Evolutionary conservation across 225 moss, liverwort and hornwort species (phyloP).

Genomic region (Sphagnum tenellum): DNA sequence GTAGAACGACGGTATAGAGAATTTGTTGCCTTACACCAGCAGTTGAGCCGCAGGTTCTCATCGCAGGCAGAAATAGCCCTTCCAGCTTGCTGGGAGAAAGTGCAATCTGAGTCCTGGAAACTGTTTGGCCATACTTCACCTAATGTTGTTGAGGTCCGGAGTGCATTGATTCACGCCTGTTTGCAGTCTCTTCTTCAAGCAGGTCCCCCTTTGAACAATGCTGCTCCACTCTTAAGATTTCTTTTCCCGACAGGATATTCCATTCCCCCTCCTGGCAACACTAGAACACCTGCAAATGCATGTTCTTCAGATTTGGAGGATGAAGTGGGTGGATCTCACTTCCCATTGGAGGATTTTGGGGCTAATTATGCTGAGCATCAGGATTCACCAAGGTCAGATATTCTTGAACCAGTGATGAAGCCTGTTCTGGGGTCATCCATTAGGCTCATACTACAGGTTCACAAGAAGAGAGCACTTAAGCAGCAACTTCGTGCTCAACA

Average conservation of each 20-base stretch:
- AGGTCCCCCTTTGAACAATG: slow-evolving; percentile 72
- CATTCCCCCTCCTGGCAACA: slow-evolving; percentile 24
- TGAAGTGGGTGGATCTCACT: slow-evolving; percentile 20
- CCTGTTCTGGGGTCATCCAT: slow-evolving; percentile 85
- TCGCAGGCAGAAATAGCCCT: slow-evolving; percentile 38
- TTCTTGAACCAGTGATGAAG: slow-evolving; percentile 18
- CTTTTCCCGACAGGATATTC: slow-evolving; percentile 36
- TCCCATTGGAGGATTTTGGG: slow-evolving; percentile 30
- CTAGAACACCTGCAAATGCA: slow-evolving; percentile 15
- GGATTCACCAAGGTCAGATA: slow-evolving; percentile 38
- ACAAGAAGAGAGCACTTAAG: slow-evolving; percentile 59
- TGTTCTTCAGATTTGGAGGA: slow-evolving; percentile 21
- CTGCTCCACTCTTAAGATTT: slow-evolving; percentile 76
- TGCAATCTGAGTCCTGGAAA: slow-evolving; percentile 75
- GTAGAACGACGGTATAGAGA: slow-evolving; percentile 85
- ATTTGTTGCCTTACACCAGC: slow-evolving; percentile 70
- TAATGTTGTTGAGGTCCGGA: slow-evolving; percentile 81
- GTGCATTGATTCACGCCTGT: slow-evolving; percentile 88
- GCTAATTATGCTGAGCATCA: slow-evolving; percentile 13
- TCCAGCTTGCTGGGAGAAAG: slow-evolving; percentile 83
- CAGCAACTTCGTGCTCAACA: slow-evolving; percentile 94
- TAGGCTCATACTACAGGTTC: slow-evolving; percentile 71
- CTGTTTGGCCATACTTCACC: slow-evolving; percentile 94
- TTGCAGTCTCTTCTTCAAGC: slow-evolving; percentile 84
- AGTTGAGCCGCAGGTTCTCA: slow-evolving; percentile 53